A percentile compares a stretch with the other conserved stretches of the same genome.
phyloP scores from a whole-genome alignment of 2,329 filamentous ascomycete genomes.

The Epichloe uncinata region DNA sequence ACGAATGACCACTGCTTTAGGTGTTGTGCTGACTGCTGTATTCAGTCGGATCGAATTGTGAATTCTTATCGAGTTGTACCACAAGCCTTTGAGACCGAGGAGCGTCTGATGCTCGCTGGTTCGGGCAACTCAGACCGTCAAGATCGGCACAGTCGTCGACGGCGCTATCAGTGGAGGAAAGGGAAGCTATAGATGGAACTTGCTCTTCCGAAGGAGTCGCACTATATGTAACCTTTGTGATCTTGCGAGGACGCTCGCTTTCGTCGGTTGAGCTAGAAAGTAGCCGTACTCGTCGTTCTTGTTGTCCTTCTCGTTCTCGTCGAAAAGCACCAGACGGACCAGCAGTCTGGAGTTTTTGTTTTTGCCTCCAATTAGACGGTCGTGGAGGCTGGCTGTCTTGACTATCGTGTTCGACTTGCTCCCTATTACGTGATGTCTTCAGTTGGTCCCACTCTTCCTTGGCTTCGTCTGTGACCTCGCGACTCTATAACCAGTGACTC shows the following conservation, averaged over 20 bases:
- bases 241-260: constrained; percentile 11
- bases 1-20: constrained; percentile 16
- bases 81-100: constrained; percentile 9
- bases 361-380: constrained; percentile 16
- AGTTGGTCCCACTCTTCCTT: constrained; percentile 20
- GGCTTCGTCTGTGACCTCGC: constrained; percentile 19
- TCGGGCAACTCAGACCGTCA: background rate
- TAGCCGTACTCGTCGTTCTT: background rate
- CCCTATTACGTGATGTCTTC: constrained; percentile 10
- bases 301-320: background rate
- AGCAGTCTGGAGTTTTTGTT: constrained; percentile 2
- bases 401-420: constrained; percentile 1
- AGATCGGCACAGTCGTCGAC: constrained; percentile 7
- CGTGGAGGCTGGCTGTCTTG: constrained; percentile 15
- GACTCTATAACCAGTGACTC: constrained; percentile 9
- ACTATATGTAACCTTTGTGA: constrained; percentile 10
- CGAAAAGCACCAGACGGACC: background rate
- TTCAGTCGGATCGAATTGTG: constrained; percentile 21
- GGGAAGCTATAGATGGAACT: constrained; percentile 17
- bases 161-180: constrained; percentile 12
- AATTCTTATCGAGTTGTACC: constrained; percentile 18
- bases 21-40: constrained; percentile 21
- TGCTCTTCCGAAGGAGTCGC: constrained; percentile 17
- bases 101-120: background rate
- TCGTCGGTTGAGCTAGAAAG: constrained; percentile 6